Base-by-base conservation (phyloP, 2,329 filamentous ascomycete genomes). In the Penicillium sp. region DNA sequence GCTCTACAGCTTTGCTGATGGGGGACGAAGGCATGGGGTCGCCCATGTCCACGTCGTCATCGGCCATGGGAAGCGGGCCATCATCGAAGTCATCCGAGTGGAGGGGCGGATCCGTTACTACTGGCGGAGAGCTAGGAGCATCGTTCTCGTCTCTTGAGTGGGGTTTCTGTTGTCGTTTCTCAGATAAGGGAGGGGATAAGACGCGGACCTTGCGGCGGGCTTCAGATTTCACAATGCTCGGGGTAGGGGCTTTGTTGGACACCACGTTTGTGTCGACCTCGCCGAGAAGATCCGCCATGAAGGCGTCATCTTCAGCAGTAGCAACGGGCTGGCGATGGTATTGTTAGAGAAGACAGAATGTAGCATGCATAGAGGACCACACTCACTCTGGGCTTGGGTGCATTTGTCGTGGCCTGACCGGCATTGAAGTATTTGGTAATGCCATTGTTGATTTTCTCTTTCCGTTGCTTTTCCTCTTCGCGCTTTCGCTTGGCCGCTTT, bases 381-480 rank as follows among this genome's bases (percentile, higher is more conserved):
- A 56, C 69, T 48, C 69, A 90, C 89, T 79, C 95, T 97, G 14
- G 86, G 77, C 66, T 96, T 97, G 11, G 84, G 75, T 41, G 78
- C 69, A 55, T 78, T 78, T 49, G 72, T 68, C 29, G 74, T 69
- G 28, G 81, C 79, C 44, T 50, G 52, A 23, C 88, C 89, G 58
- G 86, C 87, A 57, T 80, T 91, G 67, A 98, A 97, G 71, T 94
- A 98, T 61, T 94, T 91, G 69, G 85, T 89, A 65, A 98, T 97
- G 58, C 89, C 86, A 62, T 87, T 86, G 68, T 94, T 89, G 56
- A 89, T 88, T 66, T 87, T 89, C 59, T 95, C 87, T 61, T 86
- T 82, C 65, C 87, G 86, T 48, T 89, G 84, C 54, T 87, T 83
- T 48, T 95, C 89, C 57, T 95, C 88, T 60, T 95, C 87, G 13